Evolutionary conservation across 495 filamentous ascomycete genomes (phyloP).

Genomic region (Penicillium ucsense): DNA sequence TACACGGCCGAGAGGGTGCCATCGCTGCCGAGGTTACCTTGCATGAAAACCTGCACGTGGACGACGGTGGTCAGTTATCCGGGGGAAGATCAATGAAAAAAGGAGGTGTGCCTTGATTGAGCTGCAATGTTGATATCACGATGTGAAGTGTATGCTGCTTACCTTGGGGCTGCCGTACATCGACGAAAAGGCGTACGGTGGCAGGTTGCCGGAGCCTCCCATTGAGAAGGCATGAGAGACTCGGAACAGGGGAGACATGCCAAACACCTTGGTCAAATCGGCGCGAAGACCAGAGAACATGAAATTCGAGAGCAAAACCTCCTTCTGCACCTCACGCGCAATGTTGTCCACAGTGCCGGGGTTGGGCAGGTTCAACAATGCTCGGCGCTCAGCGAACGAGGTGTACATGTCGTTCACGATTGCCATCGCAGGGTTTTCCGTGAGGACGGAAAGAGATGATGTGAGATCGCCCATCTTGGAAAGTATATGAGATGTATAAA

Average conservation of each 20-base stretch:
- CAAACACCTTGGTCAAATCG: constrained; percentile 91
- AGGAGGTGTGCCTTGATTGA: too few relatives aligned
- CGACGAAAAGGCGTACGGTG: constrained; percentile 89
- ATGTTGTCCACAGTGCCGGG: constrained; percentile 90
- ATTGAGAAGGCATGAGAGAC: constrained; percentile 93
- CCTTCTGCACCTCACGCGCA: constrained; percentile 83
- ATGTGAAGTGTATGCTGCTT: constrained; percentile 22
- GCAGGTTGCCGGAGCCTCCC: constrained; percentile 68
- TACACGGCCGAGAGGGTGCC: constrained; percentile 70
- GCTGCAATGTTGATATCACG: too few relatives aligned
- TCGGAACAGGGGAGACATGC: constrained; percentile 88
- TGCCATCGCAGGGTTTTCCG: constrained; percentile 59
- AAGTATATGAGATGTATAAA: constrained; percentile 6
- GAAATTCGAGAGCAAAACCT: constrained; percentile 88
- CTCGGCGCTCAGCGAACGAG: constrained; percentile 76
- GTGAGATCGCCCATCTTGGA: constrained; percentile 35
- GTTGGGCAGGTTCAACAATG: constrained; percentile 77
- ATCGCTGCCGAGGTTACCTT: constrained; percentile 90
- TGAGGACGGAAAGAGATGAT: constrained; percentile 55
- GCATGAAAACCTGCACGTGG: constrained; percentile 68
- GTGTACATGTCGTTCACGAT: constrained; percentile 68
- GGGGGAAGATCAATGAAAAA: too few relatives aligned
- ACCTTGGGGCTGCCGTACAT: constrained; percentile 90
- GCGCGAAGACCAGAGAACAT: constrained; percentile 93
- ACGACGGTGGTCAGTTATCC: background rate